Evolutionary conservation across 805 yeast species (phyloP).

Genomic region (Komagataella pastoris): DNA sequence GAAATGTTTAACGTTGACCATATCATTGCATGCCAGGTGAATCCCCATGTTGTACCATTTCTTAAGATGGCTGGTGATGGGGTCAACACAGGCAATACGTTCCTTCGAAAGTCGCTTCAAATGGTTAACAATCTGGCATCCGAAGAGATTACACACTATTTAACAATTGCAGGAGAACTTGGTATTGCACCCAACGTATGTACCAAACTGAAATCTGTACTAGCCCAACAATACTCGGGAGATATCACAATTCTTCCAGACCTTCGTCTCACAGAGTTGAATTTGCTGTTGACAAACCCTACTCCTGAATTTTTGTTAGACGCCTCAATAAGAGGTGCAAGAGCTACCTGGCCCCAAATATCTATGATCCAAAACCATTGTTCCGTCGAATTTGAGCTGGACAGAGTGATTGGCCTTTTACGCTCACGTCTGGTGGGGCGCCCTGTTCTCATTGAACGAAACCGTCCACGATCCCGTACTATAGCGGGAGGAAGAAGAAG

Average conservation of each 20-base stretch:
- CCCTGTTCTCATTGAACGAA: background rate
- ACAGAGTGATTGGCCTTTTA: slow-evolving; percentile 41
- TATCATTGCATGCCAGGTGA: slow-evolving; percentile 94
- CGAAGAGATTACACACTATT: slow-evolving; percentile 65
- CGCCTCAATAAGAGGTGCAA: slow-evolving; percentile 68
- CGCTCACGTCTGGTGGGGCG: background rate
- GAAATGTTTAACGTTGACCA: slow-evolving; percentile 98
- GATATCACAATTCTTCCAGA: slow-evolving; percentile 89
- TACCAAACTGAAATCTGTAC: slow-evolving; percentile 59
- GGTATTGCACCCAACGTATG: slow-evolving; percentile 65
- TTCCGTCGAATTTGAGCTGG: slow-evolving; percentile 78
- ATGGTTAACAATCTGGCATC: slow-evolving; percentile 44
- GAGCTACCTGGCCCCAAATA: slow-evolving; percentile 89
- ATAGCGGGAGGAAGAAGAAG: background rate
- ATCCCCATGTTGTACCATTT: slow-evolving; percentile 90
- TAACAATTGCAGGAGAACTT: slow-evolving; percentile 60
- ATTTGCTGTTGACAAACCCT: slow-evolving; percentile 67
- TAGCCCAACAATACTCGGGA: slow-evolving; percentile 84
- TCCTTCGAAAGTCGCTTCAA: slow-evolving; percentile 37
- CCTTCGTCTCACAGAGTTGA: slow-evolving; percentile 41
- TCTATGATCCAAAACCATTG: slow-evolving; percentile 82
- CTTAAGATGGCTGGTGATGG: slow-evolving; percentile 64
- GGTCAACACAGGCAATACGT: slow-evolving; percentile 45
- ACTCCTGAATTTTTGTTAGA: slow-evolving; percentile 60
- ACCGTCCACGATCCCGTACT: background rate